Conservation (phyloP, 1,284 basidiomycete species). For the Tilletiopsis washingtonensis region DNA sequence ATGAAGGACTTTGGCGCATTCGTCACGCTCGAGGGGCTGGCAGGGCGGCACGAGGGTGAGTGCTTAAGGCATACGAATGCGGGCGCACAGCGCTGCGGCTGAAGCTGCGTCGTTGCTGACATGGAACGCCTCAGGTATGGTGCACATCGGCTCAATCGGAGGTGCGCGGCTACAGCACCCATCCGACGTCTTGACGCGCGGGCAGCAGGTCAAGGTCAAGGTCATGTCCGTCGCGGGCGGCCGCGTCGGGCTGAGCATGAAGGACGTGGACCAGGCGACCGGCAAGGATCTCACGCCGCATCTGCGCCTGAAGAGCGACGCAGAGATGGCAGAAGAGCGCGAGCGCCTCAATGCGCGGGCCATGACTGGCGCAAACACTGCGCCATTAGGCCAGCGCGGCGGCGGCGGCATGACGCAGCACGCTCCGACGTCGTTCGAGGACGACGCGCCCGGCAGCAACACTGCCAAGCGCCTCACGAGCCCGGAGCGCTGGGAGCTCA, state of each 20-base stretch:
- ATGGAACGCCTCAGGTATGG: too few relatives aligned
- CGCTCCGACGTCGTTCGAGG: conserved; percentile 3
- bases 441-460: conserved; percentile 27
- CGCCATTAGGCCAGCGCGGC: conserved; percentile 42
- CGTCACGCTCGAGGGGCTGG: conserved; percentile 75
- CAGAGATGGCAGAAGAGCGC: conserved; percentile 54
- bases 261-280: conserved; percentile 85
- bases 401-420: conserved; percentile 4
- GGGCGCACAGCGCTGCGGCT: too few relatives aligned
- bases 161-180: conserved; percentile 71
- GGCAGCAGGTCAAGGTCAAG: conserved; percentile 79
- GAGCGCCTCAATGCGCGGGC: conserved; percentile 17
- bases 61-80: too few relatives aligned
- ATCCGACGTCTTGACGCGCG: conserved; percentile 72
- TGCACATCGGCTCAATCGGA: conserved; percentile 88
- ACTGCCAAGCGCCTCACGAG: conserved; percentile 80
- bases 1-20: conserved; percentile 95
- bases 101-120: too few relatives aligned
- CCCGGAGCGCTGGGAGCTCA: conserved; percentile 98
- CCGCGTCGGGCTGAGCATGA: conserved; percentile 83
- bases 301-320: conserved; percentile 82
- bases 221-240: conserved; percentile 70
- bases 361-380: conserved; percentile 51
- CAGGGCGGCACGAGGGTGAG: conserved; percentile 78
- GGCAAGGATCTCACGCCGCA: conserved; percentile 89